Evolutionary conservation across 192 early-diverging fungal genomes (phyloP).

Genomic region (Thamnidium elegans): DNA sequence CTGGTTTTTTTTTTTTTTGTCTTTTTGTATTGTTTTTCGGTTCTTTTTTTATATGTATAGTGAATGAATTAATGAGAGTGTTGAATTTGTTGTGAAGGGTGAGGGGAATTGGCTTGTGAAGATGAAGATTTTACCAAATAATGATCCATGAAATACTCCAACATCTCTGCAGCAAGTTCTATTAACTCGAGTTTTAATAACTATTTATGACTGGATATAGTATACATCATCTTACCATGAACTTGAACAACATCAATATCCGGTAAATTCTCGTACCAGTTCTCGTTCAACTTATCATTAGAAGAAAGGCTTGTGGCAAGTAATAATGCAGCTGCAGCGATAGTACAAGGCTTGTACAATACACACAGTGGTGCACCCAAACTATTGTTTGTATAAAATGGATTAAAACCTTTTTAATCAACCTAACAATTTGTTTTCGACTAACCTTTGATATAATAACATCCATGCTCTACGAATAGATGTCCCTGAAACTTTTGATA

Average conservation of each 20-base stretch:
- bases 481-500: constrained; percentile 20
- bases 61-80: background rate
- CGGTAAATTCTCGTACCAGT: constrained; percentile 12
- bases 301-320: constrained; percentile 30
- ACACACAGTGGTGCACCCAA: constrained; percentile 48
- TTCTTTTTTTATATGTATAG: background rate
- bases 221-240: constrained; percentile 21
- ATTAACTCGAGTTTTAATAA: background rate
- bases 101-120: background rate
- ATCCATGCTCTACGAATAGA: constrained; percentile 50
- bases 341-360: constrained; percentile 37
- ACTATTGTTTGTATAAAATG: background rate
- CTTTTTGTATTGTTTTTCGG: background rate
- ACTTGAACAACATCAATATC: constrained; percentile 30
- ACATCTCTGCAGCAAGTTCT: constrained; percentile 23
- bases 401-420: too few relatives aligned
- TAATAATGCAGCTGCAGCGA: constrained; percentile 46
- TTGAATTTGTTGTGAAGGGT: background rate
- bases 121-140: constrained; percentile 10
- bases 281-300: background rate
- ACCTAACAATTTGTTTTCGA: background rate
- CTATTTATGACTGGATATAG: background rate
- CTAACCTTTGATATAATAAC: constrained; percentile 48
- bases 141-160: constrained; percentile 8
- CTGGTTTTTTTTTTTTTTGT: background rate